phyloP scores from a whole-genome alignment of 805 yeast species.

The Blastobotrys mokoenaii region DNA sequence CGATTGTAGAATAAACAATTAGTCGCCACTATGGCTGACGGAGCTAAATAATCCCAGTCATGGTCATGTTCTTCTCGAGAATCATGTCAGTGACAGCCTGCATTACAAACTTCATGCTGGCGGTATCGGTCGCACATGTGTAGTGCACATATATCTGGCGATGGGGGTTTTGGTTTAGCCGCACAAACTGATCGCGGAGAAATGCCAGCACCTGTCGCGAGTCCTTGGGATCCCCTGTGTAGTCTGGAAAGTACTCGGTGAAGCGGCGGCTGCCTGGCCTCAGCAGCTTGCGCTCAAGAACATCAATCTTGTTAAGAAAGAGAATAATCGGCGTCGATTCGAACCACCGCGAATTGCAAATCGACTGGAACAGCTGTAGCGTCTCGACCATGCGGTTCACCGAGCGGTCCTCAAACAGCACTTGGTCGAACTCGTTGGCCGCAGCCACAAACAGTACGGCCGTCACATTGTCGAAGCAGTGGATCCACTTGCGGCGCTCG shows the following conservation, averaged over 20 bases:
- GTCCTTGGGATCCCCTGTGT: conserved; percentile 54
- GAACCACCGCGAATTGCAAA: conserved; percentile 84
- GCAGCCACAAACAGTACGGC: conserved; percentile 85
- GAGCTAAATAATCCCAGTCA: conserved; percentile 57
- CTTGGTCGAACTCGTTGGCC: conserved; percentile 86
- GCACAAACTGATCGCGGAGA: conserved; percentile 59
- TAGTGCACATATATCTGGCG: conserved; percentile 83
- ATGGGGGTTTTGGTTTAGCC: conserved; percentile 51
- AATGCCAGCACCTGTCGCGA: conserved; percentile 59
- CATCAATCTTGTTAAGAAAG: conserved; percentile 81
- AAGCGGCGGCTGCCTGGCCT: conserved; percentile 44
- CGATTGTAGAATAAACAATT: too few relatives aligned
- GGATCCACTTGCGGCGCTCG: conserved; percentile 91
- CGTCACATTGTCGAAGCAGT: conserved; percentile 84
- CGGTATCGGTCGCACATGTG: conserved; percentile 92
- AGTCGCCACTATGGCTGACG: too few relatives aligned
- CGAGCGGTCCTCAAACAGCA: conserved; percentile 77
- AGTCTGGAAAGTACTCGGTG: conserved; percentile 69
- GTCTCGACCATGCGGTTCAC: conserved; percentile 91
- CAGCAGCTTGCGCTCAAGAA: conserved; percentile 62
- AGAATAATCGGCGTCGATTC: conserved; percentile 76
- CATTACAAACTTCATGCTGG: conserved; percentile 81
- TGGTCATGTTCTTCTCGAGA: conserved; percentile 70
- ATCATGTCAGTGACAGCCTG: conserved; percentile 90
- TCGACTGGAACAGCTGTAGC: conserved; percentile 69